phyloP scores from a whole-genome alignment of 2,329 filamentous ascomycete genomes.

The Aspergillus eucalypticola region DNA sequence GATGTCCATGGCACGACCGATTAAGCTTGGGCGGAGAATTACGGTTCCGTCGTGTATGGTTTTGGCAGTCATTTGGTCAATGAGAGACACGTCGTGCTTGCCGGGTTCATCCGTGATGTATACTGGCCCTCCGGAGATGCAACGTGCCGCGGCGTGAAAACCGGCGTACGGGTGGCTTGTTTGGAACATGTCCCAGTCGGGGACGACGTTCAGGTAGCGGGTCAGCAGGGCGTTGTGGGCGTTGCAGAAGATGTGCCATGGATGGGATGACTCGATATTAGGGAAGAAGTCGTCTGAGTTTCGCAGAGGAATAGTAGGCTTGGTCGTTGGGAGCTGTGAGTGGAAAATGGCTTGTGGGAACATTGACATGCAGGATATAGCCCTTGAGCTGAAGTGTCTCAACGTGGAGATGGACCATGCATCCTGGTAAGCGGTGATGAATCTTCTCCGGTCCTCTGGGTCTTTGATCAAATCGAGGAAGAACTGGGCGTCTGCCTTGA shows the following conservation, averaged over 20 bases:
- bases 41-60: constrained; percentile 73
- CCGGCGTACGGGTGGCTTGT: constrained; percentile 68
- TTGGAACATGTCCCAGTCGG: constrained; percentile 80
- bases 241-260: constrained; percentile 95
- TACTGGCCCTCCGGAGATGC: constrained; percentile 85
- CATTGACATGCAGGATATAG: constrained; percentile 94
- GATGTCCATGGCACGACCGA: constrained; percentile 70
- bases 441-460: constrained; percentile 67
- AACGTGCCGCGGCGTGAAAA: constrained; percentile 88
- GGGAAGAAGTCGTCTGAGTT: constrained; percentile 94
- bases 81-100: constrained; percentile 71
- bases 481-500: constrained; percentile 93
- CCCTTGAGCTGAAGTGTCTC: constrained; percentile 72
- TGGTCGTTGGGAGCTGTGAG: constrained; percentile 74
- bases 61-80: constrained; percentile 76
- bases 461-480: constrained; percentile 75
- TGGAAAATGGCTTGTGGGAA: constrained; percentile 83
- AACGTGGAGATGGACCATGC: constrained; percentile 79
- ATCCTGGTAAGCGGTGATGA: constrained; percentile 77
- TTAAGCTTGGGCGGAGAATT: constrained; percentile 73
- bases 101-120: constrained; percentile 92
- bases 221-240: constrained; percentile 84
- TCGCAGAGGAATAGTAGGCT: constrained; percentile 71
- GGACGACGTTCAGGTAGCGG: constrained; percentile 80
- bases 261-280: constrained; percentile 73